Evolutionary conservation across 2,329 filamentous ascomycete genomes (phyloP).

Genomic region (Cryphonectria parasitica): DNA sequence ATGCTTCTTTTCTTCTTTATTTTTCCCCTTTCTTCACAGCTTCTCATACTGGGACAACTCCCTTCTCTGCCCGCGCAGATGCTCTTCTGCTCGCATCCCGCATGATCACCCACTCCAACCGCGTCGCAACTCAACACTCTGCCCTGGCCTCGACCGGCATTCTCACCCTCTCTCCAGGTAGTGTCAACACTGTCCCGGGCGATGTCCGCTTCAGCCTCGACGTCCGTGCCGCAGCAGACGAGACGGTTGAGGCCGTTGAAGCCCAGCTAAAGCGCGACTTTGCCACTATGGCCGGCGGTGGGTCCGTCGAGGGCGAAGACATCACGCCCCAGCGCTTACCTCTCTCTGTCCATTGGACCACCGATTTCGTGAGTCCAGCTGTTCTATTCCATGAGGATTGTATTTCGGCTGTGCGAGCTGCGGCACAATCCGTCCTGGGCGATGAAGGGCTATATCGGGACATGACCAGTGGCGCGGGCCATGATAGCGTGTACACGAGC

Average conservation of each 20-base stretch:
- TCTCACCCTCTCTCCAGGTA: conserved; percentile 65
- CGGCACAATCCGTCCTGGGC: conserved; percentile 61
- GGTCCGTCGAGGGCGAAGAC: conserved; percentile 49
- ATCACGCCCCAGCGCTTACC: conserved; percentile 45
- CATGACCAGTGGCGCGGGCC: conserved; percentile 49
- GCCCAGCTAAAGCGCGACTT: conserved; percentile 61
- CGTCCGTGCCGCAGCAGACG: conserved; percentile 62
- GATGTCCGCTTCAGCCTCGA: conserved; percentile 70
- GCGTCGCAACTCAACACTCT: conserved; percentile 60
- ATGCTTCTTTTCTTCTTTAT: background rate
- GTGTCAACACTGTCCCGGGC: conserved; percentile 75
- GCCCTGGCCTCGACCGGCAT: conserved; percentile 74
- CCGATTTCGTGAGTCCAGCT: conserved; percentile 65
- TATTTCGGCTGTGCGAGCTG: conserved; percentile 65
- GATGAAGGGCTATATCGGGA: conserved; percentile 45
- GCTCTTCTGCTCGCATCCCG: conserved; percentile 69
- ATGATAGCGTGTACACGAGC: conserved; percentile 62
- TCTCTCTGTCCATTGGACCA: conserved; percentile 55
- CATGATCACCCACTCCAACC: conserved; percentile 69
- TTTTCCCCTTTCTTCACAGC: conserved; percentile 43
- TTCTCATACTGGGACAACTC: conserved; percentile 76
- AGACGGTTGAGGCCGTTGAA: conserved; percentile 61
- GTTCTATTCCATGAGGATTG: conserved; percentile 70
- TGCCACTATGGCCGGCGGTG: conserved; percentile 59
- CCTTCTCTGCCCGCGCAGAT: conserved; percentile 60